Percentiles rank a stretch among this genome's conserved stretches.
These are phyloP conservation scores for Leishmania tropica DNA, from an alignment of 208 protist genomes.

Conservation along the genomic window DNA sequence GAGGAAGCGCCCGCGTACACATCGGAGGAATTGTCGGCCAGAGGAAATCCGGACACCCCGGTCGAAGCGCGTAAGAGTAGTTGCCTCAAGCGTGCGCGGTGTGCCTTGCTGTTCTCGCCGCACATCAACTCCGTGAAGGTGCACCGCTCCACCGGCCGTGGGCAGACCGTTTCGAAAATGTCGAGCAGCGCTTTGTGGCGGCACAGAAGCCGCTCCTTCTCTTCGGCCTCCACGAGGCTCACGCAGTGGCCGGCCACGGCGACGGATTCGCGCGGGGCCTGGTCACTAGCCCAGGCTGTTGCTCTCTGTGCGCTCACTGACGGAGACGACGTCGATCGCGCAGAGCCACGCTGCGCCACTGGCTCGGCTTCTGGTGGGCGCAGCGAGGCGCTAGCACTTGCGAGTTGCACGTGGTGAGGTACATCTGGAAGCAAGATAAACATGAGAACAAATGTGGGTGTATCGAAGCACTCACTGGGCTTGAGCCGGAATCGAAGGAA, in stretches of 20 bases:
- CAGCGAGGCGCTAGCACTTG: background rate
- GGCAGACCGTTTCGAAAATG: constrained; percentile 20
- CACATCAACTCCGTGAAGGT: constrained; percentile 19
- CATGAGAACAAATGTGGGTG: constrained; percentile 21
- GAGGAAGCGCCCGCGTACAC: background rate
- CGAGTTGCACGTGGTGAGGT: background rate
- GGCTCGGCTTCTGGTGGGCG: background rate
- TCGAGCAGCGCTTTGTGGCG: constrained; percentile 11
- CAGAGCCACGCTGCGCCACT: background rate
- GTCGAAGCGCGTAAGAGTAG: background rate
- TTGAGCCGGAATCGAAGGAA: constrained; percentile 24
- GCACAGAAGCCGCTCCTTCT: constrained; percentile 15
- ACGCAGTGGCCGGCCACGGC: background rate
- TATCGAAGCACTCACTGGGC: constrained; percentile 9
- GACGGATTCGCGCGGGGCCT: background rate
- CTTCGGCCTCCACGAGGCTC: background rate
- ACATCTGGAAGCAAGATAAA: constrained; percentile 25
- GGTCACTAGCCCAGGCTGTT: background rate
- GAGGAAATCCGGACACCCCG: background rate
- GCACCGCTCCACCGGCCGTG: constrained; percentile 14
- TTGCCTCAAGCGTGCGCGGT: background rate
- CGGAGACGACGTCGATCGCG: background rate
- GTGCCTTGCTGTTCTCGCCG: background rate
- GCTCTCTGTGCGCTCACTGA: background rate
- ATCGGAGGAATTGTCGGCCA: background rate